phyloP scores from a whole-genome alignment of 345 rosid genomes.

The Salix suchowensis region DNA sequence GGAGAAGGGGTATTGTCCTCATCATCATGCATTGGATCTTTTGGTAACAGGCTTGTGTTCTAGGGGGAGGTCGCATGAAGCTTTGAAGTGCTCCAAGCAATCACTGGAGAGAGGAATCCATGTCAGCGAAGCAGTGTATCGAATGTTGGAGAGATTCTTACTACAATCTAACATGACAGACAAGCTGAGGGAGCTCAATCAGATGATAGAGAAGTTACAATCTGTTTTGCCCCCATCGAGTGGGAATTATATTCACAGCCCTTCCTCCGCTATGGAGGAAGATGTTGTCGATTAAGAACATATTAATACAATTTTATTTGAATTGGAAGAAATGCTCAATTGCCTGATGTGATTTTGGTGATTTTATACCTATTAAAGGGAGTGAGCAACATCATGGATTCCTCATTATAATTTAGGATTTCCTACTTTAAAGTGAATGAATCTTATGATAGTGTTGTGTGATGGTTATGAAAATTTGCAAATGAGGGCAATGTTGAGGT shows the following conservation, averaged over 20 bases:
- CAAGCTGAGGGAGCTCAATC: constrained; percentile 50
- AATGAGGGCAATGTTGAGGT: no score
- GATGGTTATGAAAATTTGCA: no score
- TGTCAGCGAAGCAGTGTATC: constrained; percentile 43
- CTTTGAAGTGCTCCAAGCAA: constrained; percentile 61
- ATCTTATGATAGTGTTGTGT: no score
- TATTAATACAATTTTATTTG: neutral
- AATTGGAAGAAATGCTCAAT: no score
- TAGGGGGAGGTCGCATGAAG: constrained; percentile 50
- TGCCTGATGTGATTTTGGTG: no score
- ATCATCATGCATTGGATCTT: constrained; percentile 70
- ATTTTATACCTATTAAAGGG: no score
- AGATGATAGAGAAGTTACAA: constrained; percentile 45
- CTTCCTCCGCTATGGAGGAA: neutral
- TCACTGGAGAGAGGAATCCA: constrained; percentile 70
- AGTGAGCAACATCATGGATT: no score
- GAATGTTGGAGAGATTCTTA: constrained; percentile 50
- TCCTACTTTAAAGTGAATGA: no score
- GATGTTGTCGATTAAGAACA: neutral
- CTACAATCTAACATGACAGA: constrained; percentile 31
- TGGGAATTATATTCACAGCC: constrained; percentile 14
- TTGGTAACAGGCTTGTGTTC: constrained; percentile 69
- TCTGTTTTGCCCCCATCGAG: constrained; percentile 49
- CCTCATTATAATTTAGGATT: no score
- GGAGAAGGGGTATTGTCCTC: constrained; percentile 73